phyloP scores from a whole-genome alignment of 345 rosid genomes.

The Anacardium occidentale region DNA sequence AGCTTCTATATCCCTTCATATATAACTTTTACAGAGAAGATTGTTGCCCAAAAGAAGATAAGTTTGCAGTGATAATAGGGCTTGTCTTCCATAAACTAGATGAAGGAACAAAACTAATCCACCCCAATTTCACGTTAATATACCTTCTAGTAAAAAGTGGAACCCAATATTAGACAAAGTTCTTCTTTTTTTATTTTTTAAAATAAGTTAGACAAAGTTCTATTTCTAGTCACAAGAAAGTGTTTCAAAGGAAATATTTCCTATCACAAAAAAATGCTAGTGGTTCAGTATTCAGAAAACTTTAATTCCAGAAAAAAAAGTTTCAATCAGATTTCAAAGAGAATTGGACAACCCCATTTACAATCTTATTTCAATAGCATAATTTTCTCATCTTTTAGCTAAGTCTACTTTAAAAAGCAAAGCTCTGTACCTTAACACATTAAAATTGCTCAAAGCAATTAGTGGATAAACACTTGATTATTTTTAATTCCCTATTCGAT shows the following conservation, averaged over 20 bases:
- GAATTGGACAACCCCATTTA: background rate
- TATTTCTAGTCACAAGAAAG: background rate
- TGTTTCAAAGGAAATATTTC: background rate
- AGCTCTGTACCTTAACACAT: background rate
- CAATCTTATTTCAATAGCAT: background rate
- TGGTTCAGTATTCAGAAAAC: background rate
- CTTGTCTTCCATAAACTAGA: background rate
- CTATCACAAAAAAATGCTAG: background rate
- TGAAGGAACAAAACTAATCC: background rate
- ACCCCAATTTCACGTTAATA: background rate
- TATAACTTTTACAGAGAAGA: background rate
- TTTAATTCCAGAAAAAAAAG: background rate
- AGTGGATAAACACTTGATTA: background rate
- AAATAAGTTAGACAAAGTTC: background rate
- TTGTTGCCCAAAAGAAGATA: background rate
- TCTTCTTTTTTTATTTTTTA: background rate
- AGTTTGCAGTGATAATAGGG: background rate
- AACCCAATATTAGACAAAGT: background rate
- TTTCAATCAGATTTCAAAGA: background rate
- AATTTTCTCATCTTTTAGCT: background rate
- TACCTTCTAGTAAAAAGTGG: background rate
- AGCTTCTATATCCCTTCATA: background rate
- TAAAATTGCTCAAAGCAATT: background rate
- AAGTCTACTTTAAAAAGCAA: background rate
- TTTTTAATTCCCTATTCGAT: background rate